A percentile compares a stretch with the other conserved stretches of the same genome.
Evolutionary conservation across 345 rosid species (phyloP).

Genomic region (Syzygium aromaticum): DNA sequence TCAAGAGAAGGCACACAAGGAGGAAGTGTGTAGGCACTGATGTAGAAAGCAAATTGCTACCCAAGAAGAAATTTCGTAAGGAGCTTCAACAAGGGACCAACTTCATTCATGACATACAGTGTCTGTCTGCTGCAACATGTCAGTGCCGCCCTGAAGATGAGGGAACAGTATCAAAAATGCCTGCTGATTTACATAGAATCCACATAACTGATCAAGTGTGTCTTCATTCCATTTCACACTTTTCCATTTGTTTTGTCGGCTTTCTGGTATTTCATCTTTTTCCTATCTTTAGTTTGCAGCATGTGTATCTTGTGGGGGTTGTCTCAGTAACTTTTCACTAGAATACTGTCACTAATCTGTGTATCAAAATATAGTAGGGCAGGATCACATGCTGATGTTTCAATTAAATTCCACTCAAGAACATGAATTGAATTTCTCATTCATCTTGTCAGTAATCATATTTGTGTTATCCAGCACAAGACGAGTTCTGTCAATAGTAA

Average conservation of each 20-base stretch:
- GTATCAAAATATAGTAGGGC: not conserved
- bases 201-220: not conserved
- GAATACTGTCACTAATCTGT: not conserved
- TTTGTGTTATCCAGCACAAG: not conserved
- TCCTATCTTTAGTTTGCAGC: not conserved
- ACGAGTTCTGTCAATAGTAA: not conserved
- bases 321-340: not conserved
- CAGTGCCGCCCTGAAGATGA: not conserved
- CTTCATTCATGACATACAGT: not conserved
- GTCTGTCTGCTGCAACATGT: not conserved
- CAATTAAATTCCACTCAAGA: not conserved
- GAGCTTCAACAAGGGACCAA: not conserved
- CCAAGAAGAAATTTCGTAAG: not conserved
- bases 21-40: constrained; percentile 9
- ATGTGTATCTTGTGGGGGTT: not conserved
- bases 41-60: not conserved
- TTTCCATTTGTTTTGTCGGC: not conserved
- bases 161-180: not conserved
- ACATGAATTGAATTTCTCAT: not conserved
- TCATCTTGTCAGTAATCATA: not conserved
- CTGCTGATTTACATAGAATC: not conserved
- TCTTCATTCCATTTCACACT: not conserved
- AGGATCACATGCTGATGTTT: not conserved
- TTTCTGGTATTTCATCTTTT: not conserved
- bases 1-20: constrained; percentile 25